Evolutionary conservation across 2,329 filamentous ascomycete species (phyloP).

Genomic region (Fusarium sp.): DNA sequence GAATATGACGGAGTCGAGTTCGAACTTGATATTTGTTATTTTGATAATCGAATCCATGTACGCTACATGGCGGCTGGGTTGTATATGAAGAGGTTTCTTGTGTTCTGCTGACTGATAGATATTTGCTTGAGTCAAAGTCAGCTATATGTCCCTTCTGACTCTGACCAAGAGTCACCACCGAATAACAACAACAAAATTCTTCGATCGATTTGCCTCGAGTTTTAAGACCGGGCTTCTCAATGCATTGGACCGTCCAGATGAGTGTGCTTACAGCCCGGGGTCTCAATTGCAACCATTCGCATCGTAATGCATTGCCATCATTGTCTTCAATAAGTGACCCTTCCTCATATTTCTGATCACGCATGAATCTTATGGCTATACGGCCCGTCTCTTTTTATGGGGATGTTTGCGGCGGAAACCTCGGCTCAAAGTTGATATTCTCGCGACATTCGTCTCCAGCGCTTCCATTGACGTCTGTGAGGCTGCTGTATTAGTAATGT

Average conservation of each 20-base stretch:
- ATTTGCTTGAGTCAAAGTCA: not conserved
- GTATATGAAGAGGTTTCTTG: not conserved
- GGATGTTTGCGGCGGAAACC: not conserved
- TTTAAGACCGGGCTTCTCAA: not conserved
- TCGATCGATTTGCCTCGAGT: not conserved
- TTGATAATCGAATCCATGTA: not conserved
- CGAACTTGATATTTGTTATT: not conserved
- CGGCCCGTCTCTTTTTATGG: not conserved
- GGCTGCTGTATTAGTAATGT: conserved; percentile 43
- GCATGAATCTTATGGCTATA: not conserved
- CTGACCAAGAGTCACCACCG: not conserved
- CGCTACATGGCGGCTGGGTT: not conserved
- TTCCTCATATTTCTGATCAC: not conserved
- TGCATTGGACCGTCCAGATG: not conserved
- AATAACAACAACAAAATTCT: not conserved
- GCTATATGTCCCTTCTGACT: not conserved
- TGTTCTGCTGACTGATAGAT: not conserved
- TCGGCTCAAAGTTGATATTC: conserved; percentile 13
- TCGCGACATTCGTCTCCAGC: not conserved
- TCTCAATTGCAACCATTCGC: not conserved
- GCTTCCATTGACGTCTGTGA: conserved; percentile 12
- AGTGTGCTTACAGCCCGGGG: not conserved
- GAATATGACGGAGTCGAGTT: not conserved
- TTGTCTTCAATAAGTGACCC: not conserved
- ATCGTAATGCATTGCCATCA: not conserved